Evolutionary conservation across 192 early-diverging fungal genomes (phyloP), one percentile per base, ranked within the genome.

Genomic region (Mortierella antarctica): DNA sequence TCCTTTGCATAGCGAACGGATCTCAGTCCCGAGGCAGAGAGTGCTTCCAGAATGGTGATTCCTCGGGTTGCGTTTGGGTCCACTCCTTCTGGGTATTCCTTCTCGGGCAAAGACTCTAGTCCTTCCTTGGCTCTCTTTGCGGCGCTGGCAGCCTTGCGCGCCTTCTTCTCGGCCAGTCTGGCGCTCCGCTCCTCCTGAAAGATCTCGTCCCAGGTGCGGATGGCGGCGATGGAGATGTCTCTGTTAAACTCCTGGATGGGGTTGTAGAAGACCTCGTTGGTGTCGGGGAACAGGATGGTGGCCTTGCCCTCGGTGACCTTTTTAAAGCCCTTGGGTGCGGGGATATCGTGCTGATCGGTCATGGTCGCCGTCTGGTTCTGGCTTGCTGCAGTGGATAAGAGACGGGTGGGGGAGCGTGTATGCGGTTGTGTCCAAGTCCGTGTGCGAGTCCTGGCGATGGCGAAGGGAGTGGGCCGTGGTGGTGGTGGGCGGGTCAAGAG

Each of bases 191-290:
- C 93, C 66, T 93, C 86, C 18, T 84, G 87, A 66, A 82, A 87
- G 44, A 96, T 89, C 58, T 95, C 89, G 72, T 89, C 91, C 97
- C 96, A 99, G 0, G 92, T 92, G 65, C 90, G 93, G 76, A 99
- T 98, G 20, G 95, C 96, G 10, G 98, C 97, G 56, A 98, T 94
- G 8, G 96, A 98, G 93, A 96, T 95, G 84, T 99, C 97, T 18
- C 97, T 88, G 85, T 99, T 98, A 87, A 98, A 98, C 77, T 97
- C 88, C 85, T 99, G 97, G 51, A 98, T 95, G 5, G 95, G 95
- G 74, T 99, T 99, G 88, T 99, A 99, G 78, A 99, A 99, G n/a
- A 98, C 97, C 62, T 95, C 92, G 74, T 95, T 94, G 68, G 88
- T 88, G 62, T 92, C 91, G 46, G 95, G 94, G 78, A 95, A 94